Percentiles rank a stretch among this genome's conserved stretches.
These are phyloP conservation scores for Globisporangium paddicum DNA, from an alignment of 352 stramenopile genomes.

Conservation along the genomic window DNA sequence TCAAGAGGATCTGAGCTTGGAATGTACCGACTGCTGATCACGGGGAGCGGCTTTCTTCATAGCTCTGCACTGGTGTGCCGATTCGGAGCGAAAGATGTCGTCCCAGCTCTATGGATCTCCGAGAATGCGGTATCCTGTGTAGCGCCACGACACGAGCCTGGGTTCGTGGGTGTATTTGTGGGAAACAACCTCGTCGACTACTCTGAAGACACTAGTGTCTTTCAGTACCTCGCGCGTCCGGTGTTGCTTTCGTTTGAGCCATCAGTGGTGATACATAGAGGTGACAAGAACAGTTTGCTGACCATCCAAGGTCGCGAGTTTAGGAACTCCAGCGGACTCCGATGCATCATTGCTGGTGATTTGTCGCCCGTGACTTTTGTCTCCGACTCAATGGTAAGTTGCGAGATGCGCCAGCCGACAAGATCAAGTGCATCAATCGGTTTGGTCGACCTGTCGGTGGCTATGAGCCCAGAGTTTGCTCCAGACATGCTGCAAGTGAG, in stretches of 20 bases:
- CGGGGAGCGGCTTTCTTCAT: constrained; percentile 30
- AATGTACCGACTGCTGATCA: constrained; percentile 23
- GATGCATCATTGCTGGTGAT: constrained; percentile 31
- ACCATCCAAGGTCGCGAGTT: constrained; percentile 30
- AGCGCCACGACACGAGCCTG: constrained; percentile 20
- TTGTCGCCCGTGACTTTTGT: constrained; percentile 20
- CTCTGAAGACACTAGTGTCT: constrained; percentile 19
- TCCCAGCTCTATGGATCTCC: constrained; percentile 31
- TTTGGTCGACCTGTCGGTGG: constrained; percentile 22
- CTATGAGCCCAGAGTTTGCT: constrained; percentile 7
- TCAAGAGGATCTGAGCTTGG: constrained; percentile 23
- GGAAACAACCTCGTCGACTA: constrained; percentile 60
- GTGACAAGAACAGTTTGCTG: constrained; percentile 4
- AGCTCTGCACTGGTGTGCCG: constrained; percentile 29
- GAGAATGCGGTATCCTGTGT: constrained; percentile 25
- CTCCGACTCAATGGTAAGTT: constrained; percentile 21
- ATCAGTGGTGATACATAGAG: constrained; percentile 3
- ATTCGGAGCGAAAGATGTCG: constrained; percentile 31
- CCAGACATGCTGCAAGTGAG: background rate
- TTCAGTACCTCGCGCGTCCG: constrained; percentile 36
- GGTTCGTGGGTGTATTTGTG: constrained; percentile 33
- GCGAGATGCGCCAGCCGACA: constrained; percentile 4
- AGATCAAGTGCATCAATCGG: constrained; percentile 22
- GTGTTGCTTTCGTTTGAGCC: constrained; percentile 31
- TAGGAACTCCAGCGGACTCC: constrained; percentile 26